These are phyloP conservation scores for Ganoderma lucidum DNA, from an alignment of 1,284 basidiomycete species.

Conservation along the genomic window DNA sequence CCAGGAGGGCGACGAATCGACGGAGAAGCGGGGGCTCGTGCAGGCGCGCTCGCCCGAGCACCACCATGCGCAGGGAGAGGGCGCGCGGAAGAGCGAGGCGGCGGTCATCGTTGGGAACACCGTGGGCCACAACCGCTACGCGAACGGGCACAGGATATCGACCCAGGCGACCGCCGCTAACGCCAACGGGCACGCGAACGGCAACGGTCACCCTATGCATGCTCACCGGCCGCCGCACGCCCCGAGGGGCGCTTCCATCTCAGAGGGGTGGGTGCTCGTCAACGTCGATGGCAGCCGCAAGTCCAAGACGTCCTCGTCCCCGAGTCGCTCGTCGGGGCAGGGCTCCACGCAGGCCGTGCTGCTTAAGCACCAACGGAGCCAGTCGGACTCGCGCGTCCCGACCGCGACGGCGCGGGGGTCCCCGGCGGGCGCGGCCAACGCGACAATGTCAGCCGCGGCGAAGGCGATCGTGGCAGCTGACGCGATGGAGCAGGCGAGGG, in stretches of 20 bases:
- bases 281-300: slow-evolving; percentile 57
- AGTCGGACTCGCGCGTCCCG: slow-evolving; percentile 37
- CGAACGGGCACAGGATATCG: slow-evolving; percentile 17
- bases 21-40: slow-evolving; percentile 35
- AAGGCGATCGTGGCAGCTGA: slow-evolving; percentile 70
- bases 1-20: slow-evolving; percentile 36
- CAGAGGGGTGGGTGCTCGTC: slow-evolving; percentile 66
- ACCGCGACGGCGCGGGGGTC: slow-evolving; percentile 11
- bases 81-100: slow-evolving; percentile 39
- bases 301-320: slow-evolving; percentile 13
- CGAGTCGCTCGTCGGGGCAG: slow-evolving; percentile 10
- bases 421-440: slow-evolving; percentile 35
- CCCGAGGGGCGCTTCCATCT: slow-evolving; percentile 27
- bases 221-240: slow-evolving; percentile 9
- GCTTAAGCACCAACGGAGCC: slow-evolving; percentile 36
- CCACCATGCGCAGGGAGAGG: slow-evolving; percentile 31
- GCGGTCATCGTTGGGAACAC: slow-evolving; percentile 30
- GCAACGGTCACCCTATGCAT: slow-evolving; percentile 18
- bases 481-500: slow-evolving; percentile 48
- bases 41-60: slow-evolving; percentile 33
- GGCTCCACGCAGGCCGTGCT: slow-evolving; percentile 17
- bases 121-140: slow-evolving; percentile 12
- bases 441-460: slow-evolving; percentile 54
- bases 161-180: neutral
- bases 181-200: neutral